phyloP scores from a whole-genome alignment of 345 rosid species.

The Acer campestre region DNA sequence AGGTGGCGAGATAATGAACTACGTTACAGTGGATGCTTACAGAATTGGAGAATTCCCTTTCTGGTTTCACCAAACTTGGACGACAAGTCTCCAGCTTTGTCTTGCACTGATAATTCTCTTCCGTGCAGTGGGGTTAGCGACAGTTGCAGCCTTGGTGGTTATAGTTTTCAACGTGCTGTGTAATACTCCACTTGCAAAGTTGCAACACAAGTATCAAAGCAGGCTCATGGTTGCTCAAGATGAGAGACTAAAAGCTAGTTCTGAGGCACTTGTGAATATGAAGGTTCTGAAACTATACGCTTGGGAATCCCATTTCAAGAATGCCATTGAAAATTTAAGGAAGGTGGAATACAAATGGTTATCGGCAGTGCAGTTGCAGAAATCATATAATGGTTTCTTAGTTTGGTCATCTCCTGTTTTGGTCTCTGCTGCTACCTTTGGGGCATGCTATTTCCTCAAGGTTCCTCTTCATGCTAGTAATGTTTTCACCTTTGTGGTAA shows the following conservation, averaged over 20 bases:
- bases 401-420: conserved; percentile 92
- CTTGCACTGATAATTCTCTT: conserved; percentile 73
- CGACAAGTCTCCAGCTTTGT: conserved; percentile 82
- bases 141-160: conserved; percentile 74
- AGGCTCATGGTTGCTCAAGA: conserved; percentile 84
- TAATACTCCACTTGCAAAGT: conserved; percentile 89
- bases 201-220: conserved; percentile 83
- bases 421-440: conserved; percentile 86
- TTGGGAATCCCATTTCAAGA: conserved; percentile 90
- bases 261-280: conserved; percentile 88
- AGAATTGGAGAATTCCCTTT: conserved; percentile 92
- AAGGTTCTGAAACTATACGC: conserved; percentile 92
- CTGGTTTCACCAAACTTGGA: conserved; percentile 97
- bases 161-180: conserved; percentile 76
- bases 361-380: conserved; percentile 74
- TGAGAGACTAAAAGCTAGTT: conserved; percentile 73
- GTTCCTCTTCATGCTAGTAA: conserved; percentile 82
- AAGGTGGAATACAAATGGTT: conserved; percentile 63
- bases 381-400: conserved; percentile 63
- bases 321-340: conserved; percentile 72
- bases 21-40: conserved; percentile 90
- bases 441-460: conserved; percentile 76
- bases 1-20: conserved; percentile 89
- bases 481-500: conserved; percentile 92
- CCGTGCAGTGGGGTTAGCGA: conserved; percentile 84